These are phyloP conservation scores for Arabidopsis lyrata DNA, from an alignment of 441 rosid species.

Conservation along the genomic window DNA sequence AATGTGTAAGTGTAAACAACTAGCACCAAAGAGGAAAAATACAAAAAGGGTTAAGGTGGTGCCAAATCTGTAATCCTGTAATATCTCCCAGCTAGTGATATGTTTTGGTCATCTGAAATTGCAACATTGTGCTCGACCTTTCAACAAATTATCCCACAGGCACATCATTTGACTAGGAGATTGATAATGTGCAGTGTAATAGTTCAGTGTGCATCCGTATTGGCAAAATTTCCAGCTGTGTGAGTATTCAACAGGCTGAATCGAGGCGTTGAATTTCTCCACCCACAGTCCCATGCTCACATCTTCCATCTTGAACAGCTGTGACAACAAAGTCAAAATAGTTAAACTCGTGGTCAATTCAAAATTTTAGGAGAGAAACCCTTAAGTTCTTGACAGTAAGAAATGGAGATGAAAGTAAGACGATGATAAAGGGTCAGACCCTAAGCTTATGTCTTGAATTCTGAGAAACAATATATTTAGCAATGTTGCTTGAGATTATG, in stretches of 20 bases:
- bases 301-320: constrained; percentile 99
- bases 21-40: constrained; percentile 7
- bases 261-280: constrained; percentile 73
- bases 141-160: constrained; percentile 83
- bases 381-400: background rate
- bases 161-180: constrained; percentile 97
- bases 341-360: constrained; percentile 3
- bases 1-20: constrained; percentile 18
- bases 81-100: background rate
- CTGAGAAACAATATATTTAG: constrained; percentile 66
- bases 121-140: constrained; percentile 84
- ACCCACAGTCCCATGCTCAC: constrained; percentile 99
- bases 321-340: constrained; percentile 47
- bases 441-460: constrained; percentile 68
- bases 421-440: constrained; percentile 47
- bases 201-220: constrained; percentile 88
- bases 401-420: background rate
- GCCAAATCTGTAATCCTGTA: constrained; percentile 9
- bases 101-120: constrained; percentile 70
- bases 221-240: constrained; percentile 98
- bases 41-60: background rate
- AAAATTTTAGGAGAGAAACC: background rate
- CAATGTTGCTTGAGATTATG: constrained; percentile 79
- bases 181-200: constrained; percentile 95
- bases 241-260: constrained; percentile 73